phyloP scores from a whole-genome alignment of 768 basidiomycete genomes.

The Omphalotus guepiniiformis region DNA sequence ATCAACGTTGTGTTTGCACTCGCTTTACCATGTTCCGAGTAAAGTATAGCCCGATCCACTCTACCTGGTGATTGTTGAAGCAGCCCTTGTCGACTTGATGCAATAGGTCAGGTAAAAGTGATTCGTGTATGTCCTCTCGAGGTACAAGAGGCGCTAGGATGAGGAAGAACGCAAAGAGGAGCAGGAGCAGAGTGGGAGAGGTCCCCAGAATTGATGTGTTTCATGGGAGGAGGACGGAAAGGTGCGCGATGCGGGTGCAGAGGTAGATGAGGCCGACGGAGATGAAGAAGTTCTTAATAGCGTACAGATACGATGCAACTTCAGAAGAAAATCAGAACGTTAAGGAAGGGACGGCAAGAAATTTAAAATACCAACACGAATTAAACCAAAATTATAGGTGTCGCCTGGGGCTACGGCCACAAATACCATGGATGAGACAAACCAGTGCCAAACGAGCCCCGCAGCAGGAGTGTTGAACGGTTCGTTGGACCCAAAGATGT shows the following conservation, averaged over 20 bases:
- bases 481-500: conserved; percentile 55
- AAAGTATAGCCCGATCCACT: no score
- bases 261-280: conserved; percentile 2
- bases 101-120: no score
- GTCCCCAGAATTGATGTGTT: conserved; percentile 6
- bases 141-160: not conserved
- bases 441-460: conserved; percentile 41
- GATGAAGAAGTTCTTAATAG: not conserved
- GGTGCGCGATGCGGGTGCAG: not conserved
- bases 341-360: no score
- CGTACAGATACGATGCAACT: not conserved
- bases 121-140: no score
- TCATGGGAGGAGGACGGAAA: conserved; percentile 30
- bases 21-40: no score
- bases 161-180: not conserved
- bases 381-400: conserved; percentile 60
- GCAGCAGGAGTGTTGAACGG: conserved; percentile 59
- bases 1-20: no score
- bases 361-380: no score
- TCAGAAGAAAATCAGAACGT: not conserved
- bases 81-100: no score
- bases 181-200: not conserved
- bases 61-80: no score
- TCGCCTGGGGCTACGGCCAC: conserved; percentile 55
- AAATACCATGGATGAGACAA: conserved; percentile 32